Conservation (phyloP, 176 grass and related monocot genomes). For the Phragmites australis region DNA sequence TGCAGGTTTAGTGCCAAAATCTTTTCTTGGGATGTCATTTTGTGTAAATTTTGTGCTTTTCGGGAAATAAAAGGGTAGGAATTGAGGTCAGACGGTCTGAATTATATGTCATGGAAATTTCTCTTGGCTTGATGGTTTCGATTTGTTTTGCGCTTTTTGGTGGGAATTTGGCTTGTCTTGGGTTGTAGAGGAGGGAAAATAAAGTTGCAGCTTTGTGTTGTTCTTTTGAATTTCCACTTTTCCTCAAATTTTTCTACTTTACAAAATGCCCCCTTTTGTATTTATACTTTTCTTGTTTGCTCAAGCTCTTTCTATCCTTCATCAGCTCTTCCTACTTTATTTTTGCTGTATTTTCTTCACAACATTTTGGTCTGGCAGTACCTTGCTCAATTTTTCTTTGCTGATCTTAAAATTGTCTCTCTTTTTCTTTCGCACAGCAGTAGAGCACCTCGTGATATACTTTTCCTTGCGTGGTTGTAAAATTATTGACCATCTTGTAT, state of each 20-base stretch:
- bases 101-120: slow-evolving; percentile 6
- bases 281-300: neutral
- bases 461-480: neutral
- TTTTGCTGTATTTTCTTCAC: slow-evolving; percentile 9
- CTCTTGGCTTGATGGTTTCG: neutral
- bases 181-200: slow-evolving; percentile 8
- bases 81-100: neutral
- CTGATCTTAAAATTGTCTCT: neutral
- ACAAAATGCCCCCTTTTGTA: neutral
- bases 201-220: slow-evolving; percentile 22
- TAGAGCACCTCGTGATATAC: slow-evolving; percentile 19
- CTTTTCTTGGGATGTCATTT: neutral
- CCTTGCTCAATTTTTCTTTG: neutral
- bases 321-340: neutral
- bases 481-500: slow-evolving; percentile 1
- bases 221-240: slow-evolving; percentile 38
- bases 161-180: slow-evolving; percentile 21
- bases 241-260: neutral
- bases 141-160: neutral
- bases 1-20: neutral
- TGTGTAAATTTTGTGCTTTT: neutral
- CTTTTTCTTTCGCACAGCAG: neutral
- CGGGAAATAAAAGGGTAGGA: neutral
- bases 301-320: neutral
- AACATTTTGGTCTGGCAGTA: slow-evolving; percentile 18